Base-by-base conservation (phyloP, 768 basidiomycete species). In the Psilocybe subaeruginosa region DNA sequence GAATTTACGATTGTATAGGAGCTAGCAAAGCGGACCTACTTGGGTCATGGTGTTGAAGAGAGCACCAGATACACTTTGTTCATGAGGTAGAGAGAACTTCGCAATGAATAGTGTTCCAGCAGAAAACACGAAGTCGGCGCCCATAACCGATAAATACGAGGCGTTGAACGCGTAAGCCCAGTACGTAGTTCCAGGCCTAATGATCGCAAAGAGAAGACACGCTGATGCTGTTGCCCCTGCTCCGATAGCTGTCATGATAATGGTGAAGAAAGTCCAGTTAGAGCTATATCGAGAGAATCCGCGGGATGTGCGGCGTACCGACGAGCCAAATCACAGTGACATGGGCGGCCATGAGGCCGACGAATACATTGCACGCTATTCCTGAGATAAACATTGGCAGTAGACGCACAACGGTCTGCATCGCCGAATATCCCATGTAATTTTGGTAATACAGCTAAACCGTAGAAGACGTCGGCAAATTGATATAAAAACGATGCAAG, bases 91-190 rank as follows among this genome's bases (percentile, higher is more conserved):
- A 1, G 85, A 80, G 8, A 89, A 79, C 67, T 87, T 89, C 3
- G 91, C 88, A 46, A 92, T 83, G 66, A 90, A 93, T 14, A 93
- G 74, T 4, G 89, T 89, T 2, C 92, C 92, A 0, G 85, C 75
- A 0, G 92, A 77, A 67, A 86, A 93, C 2, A 90, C 85, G 63
- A 93, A 91, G 68, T 93, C 92, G 0, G 86, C 90, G n/a, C 92
- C 92, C 50, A 91, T 80, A 12, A 92, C 91, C 19, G 83, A 74
- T 49, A 89, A 59, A 43, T 85, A 73, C 0, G 89, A 82, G 1
- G 87, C 82, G 0, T 91, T 89, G 72, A 93, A 93, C 4, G 85
- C 86, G 60, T 80, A 89, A 1, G 88, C 89, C 92, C 92, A 93
- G 66, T 87, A 93, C 1, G 85, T 73, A 6, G 76, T 76, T 0